A percentile compares a stretch with the other conserved stretches of the same genome.
Evolutionary conservation across 2,329 filamentous ascomycete species (phyloP).

Genomic region (Clonostachys solani): DNA sequence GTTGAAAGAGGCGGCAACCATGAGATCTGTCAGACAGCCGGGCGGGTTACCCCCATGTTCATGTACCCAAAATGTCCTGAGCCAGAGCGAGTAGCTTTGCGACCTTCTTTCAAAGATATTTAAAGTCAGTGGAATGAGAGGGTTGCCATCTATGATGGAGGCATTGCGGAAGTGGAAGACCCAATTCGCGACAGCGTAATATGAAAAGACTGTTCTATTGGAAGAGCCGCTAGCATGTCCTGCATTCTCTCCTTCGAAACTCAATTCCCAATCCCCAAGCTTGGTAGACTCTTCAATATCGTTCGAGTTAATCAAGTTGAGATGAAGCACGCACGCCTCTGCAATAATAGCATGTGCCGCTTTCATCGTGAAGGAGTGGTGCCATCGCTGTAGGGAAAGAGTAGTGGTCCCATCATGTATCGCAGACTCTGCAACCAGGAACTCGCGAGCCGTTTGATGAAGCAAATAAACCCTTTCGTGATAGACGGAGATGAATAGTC

Average conservation of each 20-base stretch:
- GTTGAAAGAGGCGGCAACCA: background rate
- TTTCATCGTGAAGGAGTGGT: slow-evolving; percentile 10
- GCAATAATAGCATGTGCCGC: slow-evolving; percentile 13
- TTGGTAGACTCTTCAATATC: background rate
- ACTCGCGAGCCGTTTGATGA: slow-evolving; percentile 24
- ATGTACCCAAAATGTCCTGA: background rate
- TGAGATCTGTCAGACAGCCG: slow-evolving; percentile 1
- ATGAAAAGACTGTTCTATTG: slow-evolving; percentile 4
- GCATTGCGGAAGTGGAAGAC: slow-evolving; percentile 10
- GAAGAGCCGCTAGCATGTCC: no score
- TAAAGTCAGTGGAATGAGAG: slow-evolving; percentile 4
- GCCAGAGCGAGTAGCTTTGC: background rate
- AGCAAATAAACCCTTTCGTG: slow-evolving; percentile 18
- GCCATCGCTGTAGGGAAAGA: slow-evolving; percentile 4
- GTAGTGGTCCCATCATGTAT: background rate
- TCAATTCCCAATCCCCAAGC: background rate
- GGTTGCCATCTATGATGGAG: background rate
- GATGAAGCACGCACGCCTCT: slow-evolving; percentile 11
- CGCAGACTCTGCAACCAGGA: slow-evolving; percentile 7
- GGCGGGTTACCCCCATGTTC: background rate
- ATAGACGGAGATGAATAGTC: slow-evolving; percentile 19
- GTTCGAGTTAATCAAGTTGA: slow-evolving; percentile 7
- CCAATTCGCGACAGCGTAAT: slow-evolving; percentile 14
- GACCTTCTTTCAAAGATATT: slow-evolving; percentile 8
- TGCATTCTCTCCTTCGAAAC: background rate